phyloP scores from a whole-genome alignment of 371 early-diverging fungal genomes.

The Mucor lusitanicus region DNA sequence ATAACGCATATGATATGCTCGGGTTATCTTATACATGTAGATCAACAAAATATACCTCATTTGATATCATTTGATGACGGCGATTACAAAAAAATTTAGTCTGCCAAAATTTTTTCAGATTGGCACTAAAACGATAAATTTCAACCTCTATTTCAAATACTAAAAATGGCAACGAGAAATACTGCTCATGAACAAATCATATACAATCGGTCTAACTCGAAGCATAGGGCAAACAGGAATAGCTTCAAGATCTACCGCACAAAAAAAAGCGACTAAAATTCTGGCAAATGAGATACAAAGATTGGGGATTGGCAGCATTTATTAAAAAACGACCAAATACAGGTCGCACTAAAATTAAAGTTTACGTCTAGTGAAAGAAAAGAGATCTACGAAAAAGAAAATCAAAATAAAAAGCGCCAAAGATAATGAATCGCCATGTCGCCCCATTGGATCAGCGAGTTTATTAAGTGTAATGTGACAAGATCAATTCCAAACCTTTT shows the following conservation, averaged over 20 bases:
- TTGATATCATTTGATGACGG: background rate
- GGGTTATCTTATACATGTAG: background rate
- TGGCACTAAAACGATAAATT: background rate
- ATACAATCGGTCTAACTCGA: background rate
- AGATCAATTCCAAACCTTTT: constrained; percentile 24
- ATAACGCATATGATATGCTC: background rate
- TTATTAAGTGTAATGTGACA: constrained; percentile 32
- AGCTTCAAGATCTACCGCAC: background rate
- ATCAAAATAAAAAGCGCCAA: background rate
- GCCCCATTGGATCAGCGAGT: constrained; percentile 19
- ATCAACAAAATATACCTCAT: background rate
- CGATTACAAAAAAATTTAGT: background rate
- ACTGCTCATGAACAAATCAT: background rate
- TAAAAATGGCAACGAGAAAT: constrained; percentile 7
- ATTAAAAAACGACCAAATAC: constrained; percentile 12
- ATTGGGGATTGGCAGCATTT: constrained; percentile 8
- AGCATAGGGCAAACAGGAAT: background rate
- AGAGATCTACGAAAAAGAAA: constrained; percentile 8
- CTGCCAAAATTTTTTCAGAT: background rate
- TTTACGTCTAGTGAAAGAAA: constrained; percentile 4
- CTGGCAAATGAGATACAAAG: constrained; percentile 10
- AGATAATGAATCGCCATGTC: constrained; percentile 4
- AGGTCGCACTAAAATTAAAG: constrained; percentile 2
- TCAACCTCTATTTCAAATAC: background rate
- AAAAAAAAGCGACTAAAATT: background rate